Percentiles rank a stretch among this genome's conserved stretches.
phyloP scores from a whole-genome alignment of 2,329 filamentous ascomycete genomes.

The Fusarium sp. region DNA sequence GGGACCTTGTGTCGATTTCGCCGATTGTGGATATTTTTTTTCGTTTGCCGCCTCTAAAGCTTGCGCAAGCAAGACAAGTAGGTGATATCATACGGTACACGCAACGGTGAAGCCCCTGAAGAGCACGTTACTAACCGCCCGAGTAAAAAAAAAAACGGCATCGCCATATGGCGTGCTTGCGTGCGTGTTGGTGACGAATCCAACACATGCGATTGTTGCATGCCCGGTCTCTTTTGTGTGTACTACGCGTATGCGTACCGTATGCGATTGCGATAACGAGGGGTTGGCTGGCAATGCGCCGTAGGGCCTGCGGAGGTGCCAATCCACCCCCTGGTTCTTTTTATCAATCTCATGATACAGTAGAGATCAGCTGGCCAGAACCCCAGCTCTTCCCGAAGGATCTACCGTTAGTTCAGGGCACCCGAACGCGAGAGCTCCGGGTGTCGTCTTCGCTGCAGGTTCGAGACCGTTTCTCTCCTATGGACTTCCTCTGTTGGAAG shows the following conservation, averaged over 20 bases:
- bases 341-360: conserved; percentile 43
- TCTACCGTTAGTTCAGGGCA: conserved; percentile 30
- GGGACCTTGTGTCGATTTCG: conserved; percentile 34
- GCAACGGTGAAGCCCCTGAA: conserved; percentile 8
- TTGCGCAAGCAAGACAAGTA: conserved; percentile 25
- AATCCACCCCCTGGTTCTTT: background rate
- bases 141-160: background rate
- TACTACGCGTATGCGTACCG: conserved; percentile 27
- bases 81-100: conserved; percentile 15
- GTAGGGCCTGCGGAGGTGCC: background rate
- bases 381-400: conserved; percentile 20
- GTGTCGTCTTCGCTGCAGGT: background rate
- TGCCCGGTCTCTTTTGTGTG: background rate
- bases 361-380: conserved; percentile 33
- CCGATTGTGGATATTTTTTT: background rate
- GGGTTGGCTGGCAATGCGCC: background rate
- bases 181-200: conserved; percentile 22
- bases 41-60: background rate
- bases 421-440: conserved; percentile 13
- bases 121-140: background rate
- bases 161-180: conserved; percentile 13
- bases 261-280: conserved; percentile 17
- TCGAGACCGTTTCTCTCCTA: background rate
- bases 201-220: conserved; percentile 10
- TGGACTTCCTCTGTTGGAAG: conserved; percentile 1